phyloP scores from a whole-genome alignment of 495 filamentous ascomycete species.

The Sporormia fimetaria region DNA sequence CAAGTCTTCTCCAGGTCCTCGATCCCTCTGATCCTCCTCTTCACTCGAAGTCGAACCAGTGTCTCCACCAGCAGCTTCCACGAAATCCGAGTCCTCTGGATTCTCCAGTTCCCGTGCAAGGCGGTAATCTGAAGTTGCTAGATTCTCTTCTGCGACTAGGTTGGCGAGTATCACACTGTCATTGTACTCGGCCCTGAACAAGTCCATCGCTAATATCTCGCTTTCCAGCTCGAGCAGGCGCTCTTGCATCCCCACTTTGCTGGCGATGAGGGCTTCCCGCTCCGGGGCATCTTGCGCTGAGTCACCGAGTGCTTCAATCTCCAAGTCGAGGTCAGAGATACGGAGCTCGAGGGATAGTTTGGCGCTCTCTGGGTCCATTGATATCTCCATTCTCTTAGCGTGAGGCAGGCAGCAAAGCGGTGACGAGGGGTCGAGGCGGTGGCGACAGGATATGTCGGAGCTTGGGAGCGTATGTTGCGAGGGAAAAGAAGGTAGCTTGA shows the following conservation, averaged over 20 bases:
- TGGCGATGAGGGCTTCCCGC: not conserved
- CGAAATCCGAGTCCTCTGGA: not conserved
- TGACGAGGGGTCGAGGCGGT: no score
- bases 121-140: not conserved
- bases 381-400: slow-evolving; percentile 6
- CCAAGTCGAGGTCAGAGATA: slow-evolving; percentile 7
- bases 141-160: not conserved
- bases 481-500: no score
- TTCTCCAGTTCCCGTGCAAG: not conserved
- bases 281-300: not conserved
- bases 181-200: not conserved
- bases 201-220: not conserved
- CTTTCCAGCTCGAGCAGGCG: not conserved
- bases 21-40: no score
- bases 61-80: not conserved
- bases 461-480: no score
- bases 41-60: not conserved
- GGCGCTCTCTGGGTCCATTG: slow-evolving; percentile 10
- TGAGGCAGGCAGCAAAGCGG: no score
- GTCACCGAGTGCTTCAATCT: not conserved
- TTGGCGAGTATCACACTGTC: not conserved
- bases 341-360: slow-evolving; percentile 7
- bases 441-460: no score
- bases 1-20: no score
- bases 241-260: not conserved